Percentiles rank a stretch among this genome's conserved stretches.
Conservation (phyloP, 192 early-diverging fungal species). For the Backusella morwellensis region DNA sequence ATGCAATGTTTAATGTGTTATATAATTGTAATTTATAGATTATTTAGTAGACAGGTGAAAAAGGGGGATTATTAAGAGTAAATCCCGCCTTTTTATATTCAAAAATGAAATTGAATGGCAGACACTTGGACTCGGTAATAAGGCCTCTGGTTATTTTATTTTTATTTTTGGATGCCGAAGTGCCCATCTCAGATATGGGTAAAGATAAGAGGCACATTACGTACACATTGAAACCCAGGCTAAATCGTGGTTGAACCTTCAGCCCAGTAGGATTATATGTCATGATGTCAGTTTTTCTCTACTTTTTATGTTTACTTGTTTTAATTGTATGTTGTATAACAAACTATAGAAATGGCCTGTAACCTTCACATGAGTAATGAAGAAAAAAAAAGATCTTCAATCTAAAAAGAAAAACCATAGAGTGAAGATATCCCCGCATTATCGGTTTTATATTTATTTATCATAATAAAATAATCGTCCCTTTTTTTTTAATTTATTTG, state of each 20-base stretch:
- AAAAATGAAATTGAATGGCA: background rate
- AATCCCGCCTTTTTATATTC: background rate
- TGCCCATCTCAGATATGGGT: background rate
- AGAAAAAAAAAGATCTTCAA: background rate
- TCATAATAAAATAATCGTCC: background rate
- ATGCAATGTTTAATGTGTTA: background rate
- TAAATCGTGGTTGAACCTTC: background rate
- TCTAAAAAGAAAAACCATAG: background rate
- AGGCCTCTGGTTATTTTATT: background rate
- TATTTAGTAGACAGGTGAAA: background rate
- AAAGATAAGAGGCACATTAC: constrained; percentile 2
- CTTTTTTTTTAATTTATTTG: background rate
- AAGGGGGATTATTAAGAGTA: background rate
- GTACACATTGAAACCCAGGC: constrained; percentile 4
- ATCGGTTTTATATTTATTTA: background rate
- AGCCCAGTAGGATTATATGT: background rate
- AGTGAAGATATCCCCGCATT: background rate
- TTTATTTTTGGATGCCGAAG: background rate
- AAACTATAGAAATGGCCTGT: background rate
- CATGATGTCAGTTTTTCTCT: background rate
- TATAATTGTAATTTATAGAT: background rate
- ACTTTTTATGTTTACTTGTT: background rate
- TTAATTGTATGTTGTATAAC: background rate
- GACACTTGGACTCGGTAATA: background rate
- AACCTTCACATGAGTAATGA: background rate